phyloP scores from a whole-genome alignment of 2,329 filamentous ascomycete genomes.

The Hirsutella minnesotensis region DNA sequence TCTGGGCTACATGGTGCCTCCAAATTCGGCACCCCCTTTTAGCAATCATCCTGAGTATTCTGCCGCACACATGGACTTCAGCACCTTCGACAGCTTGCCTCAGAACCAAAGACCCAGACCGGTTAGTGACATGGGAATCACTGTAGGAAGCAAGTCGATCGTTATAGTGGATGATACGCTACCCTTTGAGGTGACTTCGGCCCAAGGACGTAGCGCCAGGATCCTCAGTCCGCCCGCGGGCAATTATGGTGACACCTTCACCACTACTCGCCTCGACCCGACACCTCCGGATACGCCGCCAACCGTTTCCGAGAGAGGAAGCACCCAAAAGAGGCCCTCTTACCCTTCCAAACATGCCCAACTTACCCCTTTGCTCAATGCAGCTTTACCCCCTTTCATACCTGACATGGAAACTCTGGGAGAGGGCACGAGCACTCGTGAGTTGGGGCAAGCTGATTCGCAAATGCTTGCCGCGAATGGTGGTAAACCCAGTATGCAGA shows the following conservation, averaged over 20 bases:
- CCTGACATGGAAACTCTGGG: slow-evolving; percentile 32
- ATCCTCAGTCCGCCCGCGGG: slow-evolving; percentile 35
- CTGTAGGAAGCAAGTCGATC: slow-evolving; percentile 78
- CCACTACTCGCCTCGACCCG: slow-evolving; percentile 36
- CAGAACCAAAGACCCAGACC: slow-evolving; percentile 25
- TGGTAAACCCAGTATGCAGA: slow-evolving; percentile 13
- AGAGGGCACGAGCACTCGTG: slow-evolving; percentile 11
- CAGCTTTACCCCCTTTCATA: slow-evolving; percentile 34
- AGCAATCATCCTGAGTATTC: slow-evolving; percentile 28
- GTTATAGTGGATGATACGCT: slow-evolving; percentile 68
- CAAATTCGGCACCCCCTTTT: slow-evolving; percentile 14
- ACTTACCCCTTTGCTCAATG: slow-evolving; percentile 21
- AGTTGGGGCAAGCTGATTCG: slow-evolving; percentile 21
- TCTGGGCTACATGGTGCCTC: slow-evolving; percentile 8
- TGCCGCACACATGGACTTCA: slow-evolving; percentile 29
- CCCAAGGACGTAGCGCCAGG: slow-evolving; percentile 32
- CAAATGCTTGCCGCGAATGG: slow-evolving; percentile 17
- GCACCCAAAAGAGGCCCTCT: slow-evolving; percentile 43
- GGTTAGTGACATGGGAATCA: slow-evolving; percentile 47
- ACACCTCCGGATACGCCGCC: slow-evolving; percentile 54
- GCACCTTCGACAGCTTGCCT: slow-evolving; percentile 20
- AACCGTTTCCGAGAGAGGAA: slow-evolving; percentile 23
- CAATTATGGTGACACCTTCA: slow-evolving; percentile 39
- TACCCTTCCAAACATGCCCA: slow-evolving; percentile 36
- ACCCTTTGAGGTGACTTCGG: slow-evolving; percentile 33